These are phyloP conservation scores for Volvariella surrecta DNA, from an alignment of 1,284 basidiomycete genomes.

Conservation along the genomic window DNA sequence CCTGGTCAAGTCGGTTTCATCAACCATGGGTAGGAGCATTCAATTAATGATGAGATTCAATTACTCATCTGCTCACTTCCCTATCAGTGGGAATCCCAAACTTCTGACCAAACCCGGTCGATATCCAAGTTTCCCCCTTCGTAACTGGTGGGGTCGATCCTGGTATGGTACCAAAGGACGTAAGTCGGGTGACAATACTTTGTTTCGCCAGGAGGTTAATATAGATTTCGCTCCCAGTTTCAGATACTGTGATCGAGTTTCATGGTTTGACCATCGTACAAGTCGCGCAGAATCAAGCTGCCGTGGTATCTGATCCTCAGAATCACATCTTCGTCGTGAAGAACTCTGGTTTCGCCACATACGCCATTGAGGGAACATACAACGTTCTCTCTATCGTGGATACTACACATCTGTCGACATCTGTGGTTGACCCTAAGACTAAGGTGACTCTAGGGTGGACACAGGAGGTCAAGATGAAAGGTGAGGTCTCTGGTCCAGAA, in stretches of 20 bases:
- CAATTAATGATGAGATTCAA: background rate
- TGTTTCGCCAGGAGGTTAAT: background rate
- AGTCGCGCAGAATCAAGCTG: slow-evolving; percentile 72
- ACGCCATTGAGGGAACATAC: slow-evolving; percentile 66
- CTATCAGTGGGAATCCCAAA: slow-evolving; percentile 57
- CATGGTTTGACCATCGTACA: slow-evolving; percentile 71
- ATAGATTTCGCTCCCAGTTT: slow-evolving; percentile 40
- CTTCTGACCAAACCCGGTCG: slow-evolving; percentile 62
- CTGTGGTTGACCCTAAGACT: slow-evolving; percentile 56
- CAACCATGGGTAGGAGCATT: slow-evolving; percentile 43
- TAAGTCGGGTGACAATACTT: slow-evolving; percentile 26
- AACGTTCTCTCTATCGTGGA: slow-evolving; percentile 71
- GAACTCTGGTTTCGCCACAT: slow-evolving; percentile 70
- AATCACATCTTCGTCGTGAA: slow-evolving; percentile 77
- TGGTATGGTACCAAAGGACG: slow-evolving; percentile 62
- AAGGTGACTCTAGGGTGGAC: slow-evolving; percentile 52
- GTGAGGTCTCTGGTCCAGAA: slow-evolving; percentile 32
- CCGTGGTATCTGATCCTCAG: slow-evolving; percentile 72
- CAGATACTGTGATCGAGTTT: slow-evolving; percentile 72
- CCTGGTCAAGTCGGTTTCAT: slow-evolving; percentile 63
- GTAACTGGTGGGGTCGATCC: slow-evolving; percentile 74
- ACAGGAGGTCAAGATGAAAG: slow-evolving; percentile 70
- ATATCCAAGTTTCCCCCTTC: slow-evolving; percentile 64
- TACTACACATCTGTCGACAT: slow-evolving; percentile 62
- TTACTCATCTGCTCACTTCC: background rate